phyloP scores from a whole-genome alignment of 108 stramenopile genomes.

The Skeletonema menzelii region DNA sequence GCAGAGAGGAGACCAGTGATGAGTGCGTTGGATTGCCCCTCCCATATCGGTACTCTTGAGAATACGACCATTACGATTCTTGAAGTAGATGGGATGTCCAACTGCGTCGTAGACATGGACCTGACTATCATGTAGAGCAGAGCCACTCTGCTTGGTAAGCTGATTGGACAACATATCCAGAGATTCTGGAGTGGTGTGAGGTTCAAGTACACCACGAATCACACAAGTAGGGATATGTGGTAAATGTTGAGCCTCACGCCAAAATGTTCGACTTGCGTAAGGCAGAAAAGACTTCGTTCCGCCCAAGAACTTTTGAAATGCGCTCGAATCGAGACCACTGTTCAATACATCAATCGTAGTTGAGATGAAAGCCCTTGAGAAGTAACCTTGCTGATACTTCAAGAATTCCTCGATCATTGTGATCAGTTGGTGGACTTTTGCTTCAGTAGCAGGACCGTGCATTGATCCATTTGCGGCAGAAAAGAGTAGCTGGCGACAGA shows the following conservation, averaged over 20 bases:
- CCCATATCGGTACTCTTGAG: slow-evolving; percentile 73
- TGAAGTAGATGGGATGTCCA: slow-evolving; percentile 80
- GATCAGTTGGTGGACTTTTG: slow-evolving; percentile 78
- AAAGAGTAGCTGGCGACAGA: slow-evolving; percentile 83
- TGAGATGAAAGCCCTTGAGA: slow-evolving; percentile 75
- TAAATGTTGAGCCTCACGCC: slow-evolving; percentile 87
- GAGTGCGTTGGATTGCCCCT: slow-evolving; percentile 57
- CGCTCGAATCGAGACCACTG: slow-evolving; percentile 67
- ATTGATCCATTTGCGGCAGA: slow-evolving; percentile 88
- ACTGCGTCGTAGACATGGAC: slow-evolving; percentile 90
- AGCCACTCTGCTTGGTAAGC: slow-evolving; percentile 87
- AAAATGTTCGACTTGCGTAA: slow-evolving; percentile 77
- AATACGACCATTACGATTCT: slow-evolving; percentile 76
- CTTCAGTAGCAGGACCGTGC: slow-evolving; percentile 81
- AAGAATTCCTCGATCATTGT: slow-evolving; percentile 85
- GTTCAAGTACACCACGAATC: slow-evolving; percentile 79
- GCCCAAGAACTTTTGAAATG: slow-evolving; percentile 86
- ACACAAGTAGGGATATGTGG: slow-evolving; percentile 83
- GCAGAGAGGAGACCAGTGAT: slow-evolving; percentile 86
- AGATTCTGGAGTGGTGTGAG: slow-evolving; percentile 86
- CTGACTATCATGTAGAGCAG: slow-evolving; percentile 81
- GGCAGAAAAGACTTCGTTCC: slow-evolving; percentile 76
- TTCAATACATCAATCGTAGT: slow-evolving; percentile 66
- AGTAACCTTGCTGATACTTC: slow-evolving; percentile 91
- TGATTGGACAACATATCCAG: slow-evolving; percentile 81